These are phyloP conservation scores for Nakaseomyces nivariensis DNA, from an alignment of 1,139 yeast genomes.

Conservation along the genomic window DNA sequence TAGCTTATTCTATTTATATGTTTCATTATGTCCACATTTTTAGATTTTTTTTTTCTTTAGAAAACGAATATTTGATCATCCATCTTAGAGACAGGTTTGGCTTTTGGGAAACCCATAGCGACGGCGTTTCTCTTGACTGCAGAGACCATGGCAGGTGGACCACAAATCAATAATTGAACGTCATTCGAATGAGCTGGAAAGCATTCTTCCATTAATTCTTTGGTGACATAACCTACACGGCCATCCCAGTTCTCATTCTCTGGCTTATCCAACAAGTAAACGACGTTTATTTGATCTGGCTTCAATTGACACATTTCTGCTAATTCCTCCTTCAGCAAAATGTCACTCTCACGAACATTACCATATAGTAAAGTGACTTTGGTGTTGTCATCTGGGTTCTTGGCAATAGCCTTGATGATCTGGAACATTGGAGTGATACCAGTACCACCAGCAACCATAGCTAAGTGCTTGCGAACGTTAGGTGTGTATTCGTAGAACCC, in stretches of 20 bases:
- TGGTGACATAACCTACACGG: conserved; percentile 70
- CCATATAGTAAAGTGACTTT: conserved; percentile 59
- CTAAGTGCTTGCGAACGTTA: conserved; percentile 35
- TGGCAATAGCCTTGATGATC: conserved; percentile 69
- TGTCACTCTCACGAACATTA: conserved; percentile 67
- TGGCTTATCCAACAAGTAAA: conserved; percentile 70
- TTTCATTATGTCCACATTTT: not conserved
- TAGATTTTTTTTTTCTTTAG: conserved; percentile 28
- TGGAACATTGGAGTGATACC: conserved; percentile 95
- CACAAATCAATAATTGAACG: conserved; percentile 75
- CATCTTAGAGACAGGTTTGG: conserved; percentile 82
- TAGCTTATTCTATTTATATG: not conserved
- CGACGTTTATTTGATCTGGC: conserved; percentile 55
- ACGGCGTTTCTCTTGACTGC: conserved; percentile 76
- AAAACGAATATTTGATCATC: conserved; percentile 91
- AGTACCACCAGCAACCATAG: conserved; percentile 85
- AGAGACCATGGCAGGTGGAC: conserved; percentile 86
- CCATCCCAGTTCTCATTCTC: conserved; percentile 55
- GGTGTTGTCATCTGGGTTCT: conserved; percentile 55
- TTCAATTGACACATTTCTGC: conserved; percentile 59
- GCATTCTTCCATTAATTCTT: conserved; percentile 57
- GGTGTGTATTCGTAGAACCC: conserved; percentile 83
- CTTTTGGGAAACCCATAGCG: conserved; percentile 71
- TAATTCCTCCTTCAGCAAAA: conserved; percentile 67
- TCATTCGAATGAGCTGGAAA: conserved; percentile 46